Percentiles rank a stretch among this genome's conserved stretches.
These are phyloP conservation scores for Penicillium sp. DNA, from an alignment of 2,329 filamentous ascomycete species.

Conservation along the genomic window DNA sequence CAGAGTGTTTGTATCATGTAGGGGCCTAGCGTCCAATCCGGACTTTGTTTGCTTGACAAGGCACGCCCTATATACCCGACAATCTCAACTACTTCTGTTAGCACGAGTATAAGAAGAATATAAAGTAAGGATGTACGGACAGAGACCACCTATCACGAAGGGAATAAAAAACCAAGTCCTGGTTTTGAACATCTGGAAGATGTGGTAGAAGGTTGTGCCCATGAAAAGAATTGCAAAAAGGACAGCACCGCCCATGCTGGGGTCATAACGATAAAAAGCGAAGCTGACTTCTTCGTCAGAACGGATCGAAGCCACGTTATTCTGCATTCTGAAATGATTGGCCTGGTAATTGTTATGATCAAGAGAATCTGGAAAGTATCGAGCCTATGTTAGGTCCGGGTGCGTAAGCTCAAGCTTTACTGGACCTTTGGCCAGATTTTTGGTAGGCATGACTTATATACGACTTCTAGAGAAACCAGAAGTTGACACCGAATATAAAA, in stretches of 20 bases:
- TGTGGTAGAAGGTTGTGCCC: conserved; percentile 15
- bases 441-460: neutral
- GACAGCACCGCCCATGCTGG: neutral
- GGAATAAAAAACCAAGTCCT: neutral
- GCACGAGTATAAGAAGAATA: neutral
- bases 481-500: neutral
- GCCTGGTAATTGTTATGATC: neutral
- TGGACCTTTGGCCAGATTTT: neutral
- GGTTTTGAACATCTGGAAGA: conserved; percentile 6
- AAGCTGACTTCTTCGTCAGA: neutral
- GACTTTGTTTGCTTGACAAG: neutral
- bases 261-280: neutral
- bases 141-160: neutral
- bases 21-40: neutral
- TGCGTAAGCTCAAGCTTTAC: neutral
- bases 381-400: neutral
- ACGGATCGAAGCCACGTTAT: neutral
- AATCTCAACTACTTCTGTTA: neutral
- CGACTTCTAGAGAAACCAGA: too few species aligned
- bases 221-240: conserved; percentile 8
- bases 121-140: neutral
- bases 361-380: neutral
- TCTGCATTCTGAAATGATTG: neutral
- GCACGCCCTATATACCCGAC: neutral
- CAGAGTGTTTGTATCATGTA: neutral